These are phyloP conservation scores for Mikania micrantha DNA, from an alignment of 129 eudicot species.

Conservation along the genomic window DNA sequence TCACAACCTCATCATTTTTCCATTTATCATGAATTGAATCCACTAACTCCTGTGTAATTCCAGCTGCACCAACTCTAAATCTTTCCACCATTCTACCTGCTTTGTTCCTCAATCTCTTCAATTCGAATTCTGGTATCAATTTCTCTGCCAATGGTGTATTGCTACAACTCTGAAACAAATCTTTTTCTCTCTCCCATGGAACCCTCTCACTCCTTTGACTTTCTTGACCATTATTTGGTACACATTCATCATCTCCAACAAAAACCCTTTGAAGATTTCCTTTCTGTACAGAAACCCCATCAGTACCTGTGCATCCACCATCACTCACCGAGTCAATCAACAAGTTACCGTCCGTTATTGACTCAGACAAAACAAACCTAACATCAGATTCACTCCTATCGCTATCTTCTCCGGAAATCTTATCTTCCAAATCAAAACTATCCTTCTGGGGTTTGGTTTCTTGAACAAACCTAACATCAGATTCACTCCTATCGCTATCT, in stretches of 20 bases:
- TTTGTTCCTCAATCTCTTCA: conserved; percentile 83
- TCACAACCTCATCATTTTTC: conserved; percentile 78
- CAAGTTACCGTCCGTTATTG: conserved; percentile 6
- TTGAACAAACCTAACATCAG: conserved; percentile 14
- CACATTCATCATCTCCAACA: conserved; percentile 17
- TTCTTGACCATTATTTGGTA: neutral
- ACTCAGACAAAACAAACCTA: conserved; percentile 19
- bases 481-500: neutral
- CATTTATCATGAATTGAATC: conserved; percentile 74
- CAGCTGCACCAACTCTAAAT: conserved; percentile 75
- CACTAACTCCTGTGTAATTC: conserved; percentile 72
- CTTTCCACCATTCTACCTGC: conserved; percentile 84
- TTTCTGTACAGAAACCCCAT: conserved; percentile 16
- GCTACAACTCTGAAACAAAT: conserved; percentile 30
- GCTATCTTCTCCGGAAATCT: neutral
- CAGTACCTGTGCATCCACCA: conserved; percentile 9
- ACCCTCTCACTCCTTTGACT: conserved; percentile 16
- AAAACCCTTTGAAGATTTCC: conserved; percentile 10
- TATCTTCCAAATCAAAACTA: conserved; percentile 23
- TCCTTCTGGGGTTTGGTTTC: conserved; percentile 32
- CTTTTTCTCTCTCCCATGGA: conserved; percentile 44
- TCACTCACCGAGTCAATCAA: conserved; percentile 19
- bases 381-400: neutral
- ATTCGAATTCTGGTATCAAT: conserved; percentile 68
- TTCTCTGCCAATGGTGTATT: conserved; percentile 65